These are phyloP conservation scores for Phytopythium ostracodes DNA, from an alignment of 352 stramenopile genomes.

Conservation along the genomic window DNA sequence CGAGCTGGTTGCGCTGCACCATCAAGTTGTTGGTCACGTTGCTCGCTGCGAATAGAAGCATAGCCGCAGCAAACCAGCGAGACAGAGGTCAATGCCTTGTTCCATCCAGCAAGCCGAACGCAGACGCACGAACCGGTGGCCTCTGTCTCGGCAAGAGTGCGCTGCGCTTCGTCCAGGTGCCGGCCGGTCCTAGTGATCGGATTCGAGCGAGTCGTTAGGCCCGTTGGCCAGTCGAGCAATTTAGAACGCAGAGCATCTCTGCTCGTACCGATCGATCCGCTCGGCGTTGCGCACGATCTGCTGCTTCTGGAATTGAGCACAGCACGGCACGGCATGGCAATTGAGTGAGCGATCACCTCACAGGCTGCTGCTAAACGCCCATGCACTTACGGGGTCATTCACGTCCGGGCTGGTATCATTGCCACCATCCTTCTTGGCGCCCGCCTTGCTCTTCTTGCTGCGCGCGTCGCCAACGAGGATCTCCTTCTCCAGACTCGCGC, in stretches of 20 bases:
- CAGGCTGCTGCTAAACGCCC: no score
- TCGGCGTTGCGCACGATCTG: slow-evolving; percentile 40
- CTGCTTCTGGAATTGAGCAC: slow-evolving; percentile 25
- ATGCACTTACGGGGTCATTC: slow-evolving; percentile 14
- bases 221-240: no score
- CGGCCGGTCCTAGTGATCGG: slow-evolving; percentile 41
- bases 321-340: no score
- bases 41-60: slow-evolving; percentile 21
- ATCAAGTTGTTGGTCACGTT: slow-evolving; percentile 72
- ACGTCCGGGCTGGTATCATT: slow-evolving; percentile 5
- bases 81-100: no score
- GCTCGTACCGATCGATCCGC: slow-evolving; percentile 33
- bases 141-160: slow-evolving; percentile 69
- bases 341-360: no score
- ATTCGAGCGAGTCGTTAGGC: not conserved
- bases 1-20: slow-evolving; percentile 62
- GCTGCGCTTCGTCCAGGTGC: slow-evolving; percentile 69
- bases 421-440: slow-evolving; percentile 4
- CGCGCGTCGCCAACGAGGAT: slow-evolving; percentile 45
- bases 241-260: no score
- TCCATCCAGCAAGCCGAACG: not conserved
- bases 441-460: slow-evolving; percentile 14
- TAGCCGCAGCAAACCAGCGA: not conserved
- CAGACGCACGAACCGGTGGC: slow-evolving; percentile 40
- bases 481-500: slow-evolving; percentile 52